phyloP scores from a whole-genome alignment of 305 asterid species.

The Fraxinus xanthoxyloides region DNA sequence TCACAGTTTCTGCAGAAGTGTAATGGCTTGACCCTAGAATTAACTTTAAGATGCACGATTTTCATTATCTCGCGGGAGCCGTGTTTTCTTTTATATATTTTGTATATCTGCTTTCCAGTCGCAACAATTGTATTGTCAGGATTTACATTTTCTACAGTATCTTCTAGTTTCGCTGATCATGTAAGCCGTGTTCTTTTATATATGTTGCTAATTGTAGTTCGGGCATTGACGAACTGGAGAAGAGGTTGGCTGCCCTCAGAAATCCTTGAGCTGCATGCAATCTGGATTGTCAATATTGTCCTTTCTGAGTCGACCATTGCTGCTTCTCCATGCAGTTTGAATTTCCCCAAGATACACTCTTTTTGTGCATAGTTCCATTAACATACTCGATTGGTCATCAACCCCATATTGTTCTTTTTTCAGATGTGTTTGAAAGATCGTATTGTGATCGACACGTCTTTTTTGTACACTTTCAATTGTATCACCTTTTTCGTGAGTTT shows the following conservation, averaged over 20 bases:
- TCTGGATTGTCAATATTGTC: background rate
- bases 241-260: slow-evolving; percentile 64
- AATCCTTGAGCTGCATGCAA: slow-evolving; percentile 39
- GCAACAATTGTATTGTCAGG: background rate
- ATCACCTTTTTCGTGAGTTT: background rate
- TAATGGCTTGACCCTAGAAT: background rate
- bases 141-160: background rate
- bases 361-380: background rate
- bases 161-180: background rate
- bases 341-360: background rate
- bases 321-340: background rate
- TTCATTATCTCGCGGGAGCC: background rate
- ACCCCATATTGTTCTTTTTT: background rate
- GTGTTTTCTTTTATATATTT: background rate
- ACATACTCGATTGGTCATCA: background rate
- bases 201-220: slow-evolving; percentile 34
- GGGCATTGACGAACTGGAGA: slow-evolving; percentile 52
- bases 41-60: background rate
- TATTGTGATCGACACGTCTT: background rate
- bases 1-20: background rate
- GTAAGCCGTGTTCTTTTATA: background rate
- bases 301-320: background rate
- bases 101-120: background rate
- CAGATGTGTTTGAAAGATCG: background rate
- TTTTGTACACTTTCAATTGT: background rate